Evolutionary conservation across 495 filamentous ascomycete genomes (phyloP).

Genomic region (Neurospora sp.): DNA sequence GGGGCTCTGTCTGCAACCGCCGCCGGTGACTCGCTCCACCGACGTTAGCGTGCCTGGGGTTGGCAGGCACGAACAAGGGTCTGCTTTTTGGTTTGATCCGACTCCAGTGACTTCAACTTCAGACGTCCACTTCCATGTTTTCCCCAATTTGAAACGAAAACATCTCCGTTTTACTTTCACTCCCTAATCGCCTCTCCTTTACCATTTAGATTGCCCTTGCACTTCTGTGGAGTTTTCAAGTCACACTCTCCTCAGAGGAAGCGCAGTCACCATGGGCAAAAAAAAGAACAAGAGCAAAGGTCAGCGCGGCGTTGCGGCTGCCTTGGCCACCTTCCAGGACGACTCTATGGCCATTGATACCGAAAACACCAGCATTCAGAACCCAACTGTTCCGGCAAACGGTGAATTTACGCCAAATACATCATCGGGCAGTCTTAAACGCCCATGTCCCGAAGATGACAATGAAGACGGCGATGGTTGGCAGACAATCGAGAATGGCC

Average conservation of each 20-base stretch:
- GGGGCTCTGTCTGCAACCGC: not conserved
- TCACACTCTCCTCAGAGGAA: not conserved
- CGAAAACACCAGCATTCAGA: not conserved
- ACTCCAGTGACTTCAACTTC: not conserved
- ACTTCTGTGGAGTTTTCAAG: not conserved
- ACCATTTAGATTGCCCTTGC: not conserved
- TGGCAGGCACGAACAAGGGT: not conserved
- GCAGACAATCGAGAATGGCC: slow-evolving; percentile 39
- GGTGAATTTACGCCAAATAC: slow-evolving; percentile 5
- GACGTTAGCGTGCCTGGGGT: not conserved
- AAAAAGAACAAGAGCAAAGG: slow-evolving; percentile 17
- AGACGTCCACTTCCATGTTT: not conserved
- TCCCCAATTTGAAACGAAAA: not conserved
- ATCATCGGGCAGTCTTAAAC: slow-evolving; percentile 26
- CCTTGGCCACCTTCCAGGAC: slow-evolving; percentile 3
- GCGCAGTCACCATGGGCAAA: slow-evolving; percentile 12
- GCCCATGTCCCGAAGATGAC: slow-evolving; percentile 31
- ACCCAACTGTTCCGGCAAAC: not conserved
- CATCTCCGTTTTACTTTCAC: not conserved
- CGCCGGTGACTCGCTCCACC: not conserved
- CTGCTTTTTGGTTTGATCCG: not conserved
- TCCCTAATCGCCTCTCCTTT: not conserved
- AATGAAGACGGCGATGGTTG: slow-evolving; percentile 26
- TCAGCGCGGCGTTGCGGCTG: slow-evolving; percentile 2
- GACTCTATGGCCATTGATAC: not conserved